phyloP scores from a whole-genome alignment of 768 basidiomycete species.

The Rhodotorula toruloides region DNA sequence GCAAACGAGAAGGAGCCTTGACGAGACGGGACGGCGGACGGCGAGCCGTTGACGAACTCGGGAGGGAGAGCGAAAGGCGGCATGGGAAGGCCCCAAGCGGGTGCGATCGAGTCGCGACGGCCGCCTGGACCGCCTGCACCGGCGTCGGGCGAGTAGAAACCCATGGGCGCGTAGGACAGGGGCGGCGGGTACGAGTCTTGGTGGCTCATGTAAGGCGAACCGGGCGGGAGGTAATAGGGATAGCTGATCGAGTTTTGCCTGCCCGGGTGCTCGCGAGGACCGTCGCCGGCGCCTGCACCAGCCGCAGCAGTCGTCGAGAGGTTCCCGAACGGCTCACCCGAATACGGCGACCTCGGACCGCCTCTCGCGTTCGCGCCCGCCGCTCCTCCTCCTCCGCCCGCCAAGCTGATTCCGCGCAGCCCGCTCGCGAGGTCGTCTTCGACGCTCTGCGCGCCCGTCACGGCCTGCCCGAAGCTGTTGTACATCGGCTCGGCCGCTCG shows the following conservation, averaged over 20 bases:
- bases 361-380: not conserved
- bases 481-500: not conserved
- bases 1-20: constrained; percentile 34
- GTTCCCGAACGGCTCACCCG: constrained; percentile 7
- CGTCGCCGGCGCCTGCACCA: not conserved
- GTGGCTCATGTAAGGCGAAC: constrained; percentile 16
- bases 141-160: constrained; percentile 1
- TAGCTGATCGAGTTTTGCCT: constrained; percentile 19
- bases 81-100: constrained; percentile 31
- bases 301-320: no score
- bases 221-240: constrained; percentile 16
- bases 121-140: constrained; percentile 9
- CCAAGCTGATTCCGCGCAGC: constrained; percentile 21
- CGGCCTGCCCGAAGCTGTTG: constrained; percentile 13
- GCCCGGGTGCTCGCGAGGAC: constrained; percentile 1
- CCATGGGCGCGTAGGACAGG: constrained; percentile 2
- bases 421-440: constrained; percentile 30
- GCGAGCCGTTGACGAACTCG: constrained; percentile 17
- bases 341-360: not conserved
- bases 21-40: constrained; percentile 23
- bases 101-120: not conserved
- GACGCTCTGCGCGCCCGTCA: not conserved
- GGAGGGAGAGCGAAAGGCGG: constrained; percentile 29
- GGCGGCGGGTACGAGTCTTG: constrained; percentile 14
- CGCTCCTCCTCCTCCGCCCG: not conserved